Percentiles rank a stretch among this genome's conserved stretches.
phyloP scores from a whole-genome alignment of 441 rosid genomes.

The Pelargonium fulgidum region DNA sequence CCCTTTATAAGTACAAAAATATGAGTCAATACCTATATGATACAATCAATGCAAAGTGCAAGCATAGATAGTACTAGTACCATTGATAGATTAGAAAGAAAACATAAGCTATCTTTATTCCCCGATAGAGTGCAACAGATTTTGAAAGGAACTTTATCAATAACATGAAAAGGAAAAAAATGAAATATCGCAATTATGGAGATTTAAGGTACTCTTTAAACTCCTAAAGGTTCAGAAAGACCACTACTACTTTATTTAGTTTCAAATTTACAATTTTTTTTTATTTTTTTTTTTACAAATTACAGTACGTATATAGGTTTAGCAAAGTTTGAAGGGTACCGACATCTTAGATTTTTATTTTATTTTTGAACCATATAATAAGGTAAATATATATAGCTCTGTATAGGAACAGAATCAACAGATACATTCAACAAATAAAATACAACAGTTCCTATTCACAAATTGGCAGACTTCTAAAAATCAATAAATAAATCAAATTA shows the following conservation, averaged over 20 bases:
- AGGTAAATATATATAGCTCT: too few relatives aligned
- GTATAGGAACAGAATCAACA: too few relatives aligned
- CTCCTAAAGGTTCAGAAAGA: not conserved
- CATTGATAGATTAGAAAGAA: not conserved
- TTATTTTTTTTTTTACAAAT: not conserved
- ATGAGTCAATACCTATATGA: slow-evolving; percentile 18
- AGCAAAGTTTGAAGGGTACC: not conserved
- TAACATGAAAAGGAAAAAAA: not conserved
- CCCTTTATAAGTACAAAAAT: slow-evolving; percentile 43
- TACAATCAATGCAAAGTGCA: slow-evolving; percentile 10
- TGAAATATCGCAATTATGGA: not conserved
- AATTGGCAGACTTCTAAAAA: not conserved
- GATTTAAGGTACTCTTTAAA: not conserved
- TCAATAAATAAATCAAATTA: not conserved
- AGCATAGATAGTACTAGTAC: not conserved
- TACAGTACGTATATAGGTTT: not conserved
- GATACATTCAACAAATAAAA: too few relatives aligned
- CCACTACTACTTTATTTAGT: not conserved
- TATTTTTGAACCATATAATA: not conserved
- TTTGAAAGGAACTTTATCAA: not conserved
- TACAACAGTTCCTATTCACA: too few relatives aligned
- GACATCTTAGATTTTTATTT: not conserved
- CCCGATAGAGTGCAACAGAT: not conserved
- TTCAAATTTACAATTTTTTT: not conserved
- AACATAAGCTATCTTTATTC: not conserved